phyloP scores from a whole-genome alignment of 148 eudicot genomes.

The Hydrangea macrophylla region DNA sequence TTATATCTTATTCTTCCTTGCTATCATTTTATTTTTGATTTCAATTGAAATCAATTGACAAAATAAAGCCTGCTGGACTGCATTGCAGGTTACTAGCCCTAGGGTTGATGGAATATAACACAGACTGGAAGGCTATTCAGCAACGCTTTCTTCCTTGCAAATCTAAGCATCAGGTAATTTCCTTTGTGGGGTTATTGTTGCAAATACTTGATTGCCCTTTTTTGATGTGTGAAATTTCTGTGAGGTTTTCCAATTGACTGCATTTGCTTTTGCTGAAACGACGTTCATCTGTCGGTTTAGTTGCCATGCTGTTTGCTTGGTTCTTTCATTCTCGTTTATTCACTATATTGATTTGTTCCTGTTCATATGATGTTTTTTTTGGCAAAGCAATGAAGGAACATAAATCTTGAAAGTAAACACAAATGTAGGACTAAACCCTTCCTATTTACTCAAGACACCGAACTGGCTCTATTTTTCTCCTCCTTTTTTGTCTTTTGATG shows the following conservation, averaged over 20 bases:
- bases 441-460: not conserved
- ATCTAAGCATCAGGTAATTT: slow-evolving; percentile 83
- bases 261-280: not conserved
- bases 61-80: too few species aligned
- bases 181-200: slow-evolving; percentile 7
- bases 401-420: not conserved
- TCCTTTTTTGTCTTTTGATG: not conserved
- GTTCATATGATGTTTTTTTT: not conserved
- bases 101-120: slow-evolving; percentile 92
- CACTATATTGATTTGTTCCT: not conserved
- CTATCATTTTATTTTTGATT: too few species aligned
- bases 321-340: not conserved
- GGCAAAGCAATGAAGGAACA: not conserved
- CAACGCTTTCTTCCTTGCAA: slow-evolving; percentile 92
- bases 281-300: not conserved
- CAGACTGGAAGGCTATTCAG: slow-evolving; percentile 89
- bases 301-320: not conserved
- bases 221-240: not conserved
- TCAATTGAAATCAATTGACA: too few species aligned
- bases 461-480: not conserved
- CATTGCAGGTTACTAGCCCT: slow-evolving; percentile 69
- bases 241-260: not conserved
- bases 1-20: too few species aligned
- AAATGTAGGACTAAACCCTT: not conserved
- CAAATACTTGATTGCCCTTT: not conserved